phyloP scores from a whole-genome alignment of 495 filamentous ascomycete genomes.

The Neurospora africana region DNA sequence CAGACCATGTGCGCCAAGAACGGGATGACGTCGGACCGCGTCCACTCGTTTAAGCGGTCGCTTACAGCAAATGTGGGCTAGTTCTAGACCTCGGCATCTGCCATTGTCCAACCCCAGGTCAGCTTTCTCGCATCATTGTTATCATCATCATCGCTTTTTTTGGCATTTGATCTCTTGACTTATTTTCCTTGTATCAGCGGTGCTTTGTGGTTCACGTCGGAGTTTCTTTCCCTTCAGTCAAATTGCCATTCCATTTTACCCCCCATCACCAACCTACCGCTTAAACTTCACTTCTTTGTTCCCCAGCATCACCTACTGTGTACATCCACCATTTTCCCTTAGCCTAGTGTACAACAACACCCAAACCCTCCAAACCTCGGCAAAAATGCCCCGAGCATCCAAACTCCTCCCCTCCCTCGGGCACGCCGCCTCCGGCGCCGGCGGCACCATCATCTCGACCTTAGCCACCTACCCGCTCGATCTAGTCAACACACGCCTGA shows the following conservation, averaged over 20 bases:
- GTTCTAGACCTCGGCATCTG: background rate
- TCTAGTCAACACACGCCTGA: conserved; percentile 74
- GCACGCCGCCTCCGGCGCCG: conserved; percentile 72
- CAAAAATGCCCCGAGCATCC: conserved; percentile 19
- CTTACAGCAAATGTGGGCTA: background rate
- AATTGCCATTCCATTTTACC: background rate
- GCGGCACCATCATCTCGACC: conserved; percentile 72
- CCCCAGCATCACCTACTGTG: background rate
- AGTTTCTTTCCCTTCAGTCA: background rate
- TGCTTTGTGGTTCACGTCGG: background rate
- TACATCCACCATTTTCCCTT: background rate
- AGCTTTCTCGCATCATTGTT: background rate
- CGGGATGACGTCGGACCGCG: background rate
- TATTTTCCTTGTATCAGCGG: background rate
- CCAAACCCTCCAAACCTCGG: background rate
- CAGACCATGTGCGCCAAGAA: background rate
- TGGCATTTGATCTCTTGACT: background rate
- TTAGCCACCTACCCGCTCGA: conserved; percentile 72
- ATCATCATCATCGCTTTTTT: background rate
- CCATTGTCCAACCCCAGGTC: background rate
- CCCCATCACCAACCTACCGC: background rate
- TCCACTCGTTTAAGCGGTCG: background rate
- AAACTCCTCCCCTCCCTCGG: conserved; percentile 67
- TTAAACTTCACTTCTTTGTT: background rate
- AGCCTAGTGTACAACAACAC: background rate